These are phyloP conservation scores for Penicillium verhagenii DNA, from an alignment of 495 filamentous ascomycete genomes.

Conservation along the genomic window DNA sequence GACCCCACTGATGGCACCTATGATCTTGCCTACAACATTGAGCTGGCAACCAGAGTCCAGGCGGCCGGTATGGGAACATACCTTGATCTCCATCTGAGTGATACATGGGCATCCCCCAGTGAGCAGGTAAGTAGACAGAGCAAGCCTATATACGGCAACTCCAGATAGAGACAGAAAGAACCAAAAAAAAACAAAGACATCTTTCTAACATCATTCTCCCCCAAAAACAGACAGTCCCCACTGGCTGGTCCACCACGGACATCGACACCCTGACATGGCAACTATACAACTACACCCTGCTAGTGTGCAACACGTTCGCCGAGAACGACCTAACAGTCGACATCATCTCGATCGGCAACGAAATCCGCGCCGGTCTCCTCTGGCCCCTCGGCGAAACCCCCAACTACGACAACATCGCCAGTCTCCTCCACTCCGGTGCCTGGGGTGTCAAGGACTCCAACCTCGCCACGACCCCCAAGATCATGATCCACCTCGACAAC, in stretches of 20 bases:
- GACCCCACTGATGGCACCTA: slow-evolving; percentile 65
- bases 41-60: slow-evolving; percentile 62
- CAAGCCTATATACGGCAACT: too few species aligned
- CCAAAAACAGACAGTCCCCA: slow-evolving; percentile 46
- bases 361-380: slow-evolving; percentile 62
- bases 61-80: slow-evolving; percentile 64
- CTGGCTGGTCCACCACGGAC: slow-evolving; percentile 57
- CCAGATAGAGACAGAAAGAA: too few species aligned
- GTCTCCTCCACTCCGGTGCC: slow-evolving; percentile 60
- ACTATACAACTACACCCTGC: slow-evolving; percentile 65
- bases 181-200: too few species aligned
- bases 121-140: slow-evolving; percentile 41
- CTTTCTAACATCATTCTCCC: neutral
- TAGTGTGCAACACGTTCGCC: slow-evolving; percentile 59
- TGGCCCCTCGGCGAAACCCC: slow-evolving; percentile 58
- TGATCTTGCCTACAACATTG: slow-evolving; percentile 66
- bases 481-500: slow-evolving; percentile 70
- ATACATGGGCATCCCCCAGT: slow-evolving; percentile 59
- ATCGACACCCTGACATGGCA: slow-evolving; percentile 58
- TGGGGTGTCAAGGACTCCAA: slow-evolving; percentile 61
- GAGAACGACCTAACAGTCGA: slow-evolving; percentile 51
- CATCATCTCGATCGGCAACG: slow-evolving; percentile 69
- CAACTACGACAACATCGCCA: slow-evolving; percentile 58
- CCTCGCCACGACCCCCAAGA: slow-evolving; percentile 54
- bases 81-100: slow-evolving; percentile 68